These are phyloP conservation scores for Cladosporium sp. DNA, from an alignment of 2,329 filamentous ascomycete species.

Conservation along the genomic window DNA sequence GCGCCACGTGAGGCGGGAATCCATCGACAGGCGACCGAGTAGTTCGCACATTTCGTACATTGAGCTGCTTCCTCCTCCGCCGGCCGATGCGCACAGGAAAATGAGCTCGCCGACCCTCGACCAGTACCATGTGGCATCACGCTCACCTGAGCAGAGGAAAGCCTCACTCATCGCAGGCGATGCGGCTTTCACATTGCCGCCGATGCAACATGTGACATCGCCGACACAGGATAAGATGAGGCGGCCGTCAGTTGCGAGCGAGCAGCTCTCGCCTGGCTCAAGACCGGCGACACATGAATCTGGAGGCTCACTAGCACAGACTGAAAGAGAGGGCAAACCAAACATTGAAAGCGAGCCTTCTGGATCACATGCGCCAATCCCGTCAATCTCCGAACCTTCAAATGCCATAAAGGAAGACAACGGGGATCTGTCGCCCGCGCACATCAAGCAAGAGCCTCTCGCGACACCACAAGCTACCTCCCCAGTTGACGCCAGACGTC, in stretches of 20 bases:
- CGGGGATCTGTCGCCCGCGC: constrained; percentile 26
- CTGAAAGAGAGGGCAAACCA: background rate
- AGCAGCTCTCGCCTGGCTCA: constrained; percentile 16
- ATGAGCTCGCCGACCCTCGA: constrained; percentile 41
- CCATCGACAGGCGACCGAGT: constrained; percentile 25
- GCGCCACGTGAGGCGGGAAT: constrained; percentile 17
- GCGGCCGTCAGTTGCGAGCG: constrained; percentile 25
- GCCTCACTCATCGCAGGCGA: constrained; percentile 29
- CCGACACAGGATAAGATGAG: constrained; percentile 13
- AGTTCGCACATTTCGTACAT: constrained; percentile 31
- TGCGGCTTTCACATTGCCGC: constrained; percentile 35
- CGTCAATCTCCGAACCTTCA: constrained; percentile 15
- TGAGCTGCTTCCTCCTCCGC: constrained; percentile 34
- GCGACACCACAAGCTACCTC: constrained; percentile 33
- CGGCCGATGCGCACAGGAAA: constrained; percentile 25
- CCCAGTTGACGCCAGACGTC: constrained; percentile 21
- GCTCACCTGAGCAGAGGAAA: constrained; percentile 39
- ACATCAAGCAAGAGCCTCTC: constrained; percentile 37
- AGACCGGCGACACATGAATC: constrained; percentile 5
- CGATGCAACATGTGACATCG: constrained; percentile 31
- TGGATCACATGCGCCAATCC: constrained; percentile 20
- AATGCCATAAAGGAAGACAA: constrained; percentile 8
- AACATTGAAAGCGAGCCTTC: constrained; percentile 8
- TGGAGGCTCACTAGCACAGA: constrained; percentile 2
- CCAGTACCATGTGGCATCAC: constrained; percentile 41